These are phyloP conservation scores for Silene conica DNA, from an alignment of 148 eudicot species.

Conservation along the genomic window DNA sequence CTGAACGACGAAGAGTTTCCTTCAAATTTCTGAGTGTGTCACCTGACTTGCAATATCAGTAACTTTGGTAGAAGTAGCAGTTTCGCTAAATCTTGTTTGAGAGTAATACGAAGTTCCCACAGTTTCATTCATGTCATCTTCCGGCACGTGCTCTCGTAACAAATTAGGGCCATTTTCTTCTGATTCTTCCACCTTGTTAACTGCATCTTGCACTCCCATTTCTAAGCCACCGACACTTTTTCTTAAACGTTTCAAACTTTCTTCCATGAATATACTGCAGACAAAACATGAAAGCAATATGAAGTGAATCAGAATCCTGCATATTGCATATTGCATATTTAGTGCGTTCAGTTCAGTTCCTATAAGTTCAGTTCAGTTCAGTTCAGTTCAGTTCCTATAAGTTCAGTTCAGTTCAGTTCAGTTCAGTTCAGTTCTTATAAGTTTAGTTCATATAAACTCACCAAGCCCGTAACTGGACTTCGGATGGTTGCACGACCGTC, in stretches of 20 bases:
- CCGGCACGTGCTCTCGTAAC: constrained; percentile 30
- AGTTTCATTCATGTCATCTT: constrained; percentile 37
- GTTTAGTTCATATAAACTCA: too few species aligned
- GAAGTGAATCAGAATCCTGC: background rate
- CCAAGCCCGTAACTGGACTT: too few species aligned
- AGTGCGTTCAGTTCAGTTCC: too few species aligned
- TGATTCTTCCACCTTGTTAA: constrained; percentile 35
- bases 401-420: too few species aligned
- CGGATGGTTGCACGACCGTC: too few species aligned
- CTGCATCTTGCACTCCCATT: constrained; percentile 36
- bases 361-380: too few species aligned
- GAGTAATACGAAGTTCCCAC: constrained; percentile 24
- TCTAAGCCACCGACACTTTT: constrained; percentile 50
- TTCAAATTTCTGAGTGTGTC: constrained; percentile 33
- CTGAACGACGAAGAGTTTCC: constrained; percentile 27
- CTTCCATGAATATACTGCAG: constrained; percentile 81
- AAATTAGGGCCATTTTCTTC: constrained; percentile 32
- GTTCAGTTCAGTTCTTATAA: too few species aligned
- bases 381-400: too few species aligned
- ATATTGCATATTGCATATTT: background rate
- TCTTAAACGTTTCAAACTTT: constrained; percentile 75
- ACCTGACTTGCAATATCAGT: constrained; percentile 36
- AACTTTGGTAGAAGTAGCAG: constrained; percentile 31
- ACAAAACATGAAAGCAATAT: constrained; percentile 14
- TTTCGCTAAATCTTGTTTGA: constrained; percentile 35